Base-by-base conservation (phyloP, 805 yeast genomes). In the Limtongia smithiae region DNA sequence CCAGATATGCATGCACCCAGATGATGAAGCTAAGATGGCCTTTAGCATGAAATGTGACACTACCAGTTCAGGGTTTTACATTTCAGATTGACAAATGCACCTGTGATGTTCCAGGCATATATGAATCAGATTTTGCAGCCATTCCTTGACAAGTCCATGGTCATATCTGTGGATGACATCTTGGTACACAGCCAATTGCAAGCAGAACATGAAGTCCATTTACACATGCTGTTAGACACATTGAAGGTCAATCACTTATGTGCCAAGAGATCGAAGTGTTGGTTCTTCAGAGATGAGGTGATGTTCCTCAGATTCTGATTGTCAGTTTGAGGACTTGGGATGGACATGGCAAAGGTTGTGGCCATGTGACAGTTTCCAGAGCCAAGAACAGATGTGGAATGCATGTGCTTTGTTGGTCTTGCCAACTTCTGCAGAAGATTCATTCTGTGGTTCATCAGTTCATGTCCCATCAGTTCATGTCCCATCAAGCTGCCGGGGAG, bases 51-150 rank as follows among this genome's bases (percentile, higher is more conserved):
- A 27, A 2, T 6, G 17, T 7, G 68, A 65, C 47, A 49, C 4
- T 62, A 43, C 41, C 57, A 63, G 37, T 64, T 54, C 49, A 41
- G 27, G 1, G 65, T 60, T 5, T 60, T 64, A 64, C 67, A 65
- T 0, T 62, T 63, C 44, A 68, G 66, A 1, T 41, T 60, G 36
- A 28, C 51, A 11, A 62, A 59, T 41, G 66, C 64, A 1, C 67
- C 67, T 0, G 60, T 62, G 1, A 46, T 59, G 2, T 64, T 65
- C 37, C 66, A 62, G 27, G 17, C 41, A 3, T 37, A 39, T 11
- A 48, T 52, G 33, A 48, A 53, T 34, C 30, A 37, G 15, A 27
- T 53, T 7, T 27, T 53, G 12, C 38, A 41, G 6, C 48, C 53
- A 7, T 43, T 27, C 18, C 44, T 60, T 2, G 46, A 43, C 4